Percentiles rank a stretch among this genome's conserved stretches.
phyloP scores from a whole-genome alignment of 1,139 yeast genomes.

The Yamadazyma pseudoaaseri region DNA sequence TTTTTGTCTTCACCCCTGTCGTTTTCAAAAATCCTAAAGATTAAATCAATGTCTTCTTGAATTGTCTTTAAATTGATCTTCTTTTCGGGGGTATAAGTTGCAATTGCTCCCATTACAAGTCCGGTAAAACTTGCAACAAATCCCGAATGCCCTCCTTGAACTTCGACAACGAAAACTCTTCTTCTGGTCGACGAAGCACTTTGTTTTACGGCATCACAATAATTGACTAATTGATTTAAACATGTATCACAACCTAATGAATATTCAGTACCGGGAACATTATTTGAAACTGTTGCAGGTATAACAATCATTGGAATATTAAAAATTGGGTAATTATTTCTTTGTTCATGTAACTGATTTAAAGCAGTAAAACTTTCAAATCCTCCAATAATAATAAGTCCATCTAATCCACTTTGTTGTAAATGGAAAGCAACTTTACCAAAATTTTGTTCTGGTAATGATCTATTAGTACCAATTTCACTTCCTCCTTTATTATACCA shows the following conservation, averaged over 20 bases:
- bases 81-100: slow-evolving; percentile 76
- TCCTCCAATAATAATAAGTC: slow-evolving; percentile 89
- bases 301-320: slow-evolving; percentile 90
- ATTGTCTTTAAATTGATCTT: slow-evolving; percentile 71
- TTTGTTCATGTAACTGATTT: slow-evolving; percentile 72
- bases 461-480: slow-evolving; percentile 91
- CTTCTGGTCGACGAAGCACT: slow-evolving; percentile 78
- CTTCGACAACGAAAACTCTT: slow-evolving; percentile 77
- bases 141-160: slow-evolving; percentile 87
- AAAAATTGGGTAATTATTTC: slow-evolving; percentile 79
- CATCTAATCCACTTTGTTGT: slow-evolving; percentile 82
- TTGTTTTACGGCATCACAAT: slow-evolving; percentile 78
- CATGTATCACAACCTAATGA: slow-evolving; percentile 80
- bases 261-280: slow-evolving; percentile 83
- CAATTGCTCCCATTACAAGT: slow-evolving; percentile 70
- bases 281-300: slow-evolving; percentile 88
- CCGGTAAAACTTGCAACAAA: slow-evolving; percentile 72
- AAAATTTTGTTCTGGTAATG: slow-evolving; percentile 76
- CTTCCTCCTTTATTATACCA: slow-evolving; percentile 95
- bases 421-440: slow-evolving; percentile 90
- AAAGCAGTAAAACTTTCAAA: slow-evolving; percentile 89
- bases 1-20: slow-evolving; percentile 63
- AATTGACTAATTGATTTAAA: slow-evolving; percentile 68
- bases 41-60: slow-evolving; percentile 59
- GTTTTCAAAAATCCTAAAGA: slow-evolving; percentile 44